phyloP scores from a whole-genome alignment of 1,284 basidiomycete species.

The Trichosporon faecale region DNA sequence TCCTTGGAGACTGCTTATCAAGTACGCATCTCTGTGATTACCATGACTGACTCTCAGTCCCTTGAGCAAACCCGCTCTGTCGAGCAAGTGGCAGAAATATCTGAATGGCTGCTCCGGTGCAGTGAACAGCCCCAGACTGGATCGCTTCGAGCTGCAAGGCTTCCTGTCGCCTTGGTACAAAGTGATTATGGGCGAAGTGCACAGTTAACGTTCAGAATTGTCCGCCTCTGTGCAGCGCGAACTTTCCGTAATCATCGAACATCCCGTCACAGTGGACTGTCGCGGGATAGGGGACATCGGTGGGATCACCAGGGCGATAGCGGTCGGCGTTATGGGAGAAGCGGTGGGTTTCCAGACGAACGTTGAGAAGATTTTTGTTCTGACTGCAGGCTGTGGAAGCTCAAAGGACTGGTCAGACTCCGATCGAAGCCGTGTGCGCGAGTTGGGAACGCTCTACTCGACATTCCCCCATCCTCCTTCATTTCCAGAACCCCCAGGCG shows the following conservation, averaged over 20 bases:
- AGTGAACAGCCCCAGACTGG: background rate
- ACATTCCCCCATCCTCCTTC: constrained; percentile 33
- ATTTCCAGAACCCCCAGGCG: constrained; percentile 40
- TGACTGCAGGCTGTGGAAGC: background rate
- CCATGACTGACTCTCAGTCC: background rate
- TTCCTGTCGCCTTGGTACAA: background rate
- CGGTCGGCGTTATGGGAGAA: background rate
- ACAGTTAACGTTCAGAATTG: background rate
- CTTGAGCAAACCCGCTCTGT: background rate
- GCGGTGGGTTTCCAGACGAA: background rate
- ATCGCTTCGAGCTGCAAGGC: background rate
- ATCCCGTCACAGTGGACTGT: background rate
- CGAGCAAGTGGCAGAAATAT: background rate
- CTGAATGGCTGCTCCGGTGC: background rate
- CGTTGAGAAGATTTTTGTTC: background rate
- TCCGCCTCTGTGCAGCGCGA: background rate
- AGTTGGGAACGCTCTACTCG: background rate
- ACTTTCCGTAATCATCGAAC: background rate
- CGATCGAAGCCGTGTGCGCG: background rate
- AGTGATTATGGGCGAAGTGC: background rate
- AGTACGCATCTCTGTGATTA: background rate
- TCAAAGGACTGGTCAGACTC: background rate
- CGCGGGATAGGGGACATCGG: background rate
- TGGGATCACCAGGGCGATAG: background rate
- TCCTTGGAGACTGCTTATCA: background rate